Base-by-base conservation (phyloP, 164 flowering plant species). In the Aristolochia fimbriata region DNA sequence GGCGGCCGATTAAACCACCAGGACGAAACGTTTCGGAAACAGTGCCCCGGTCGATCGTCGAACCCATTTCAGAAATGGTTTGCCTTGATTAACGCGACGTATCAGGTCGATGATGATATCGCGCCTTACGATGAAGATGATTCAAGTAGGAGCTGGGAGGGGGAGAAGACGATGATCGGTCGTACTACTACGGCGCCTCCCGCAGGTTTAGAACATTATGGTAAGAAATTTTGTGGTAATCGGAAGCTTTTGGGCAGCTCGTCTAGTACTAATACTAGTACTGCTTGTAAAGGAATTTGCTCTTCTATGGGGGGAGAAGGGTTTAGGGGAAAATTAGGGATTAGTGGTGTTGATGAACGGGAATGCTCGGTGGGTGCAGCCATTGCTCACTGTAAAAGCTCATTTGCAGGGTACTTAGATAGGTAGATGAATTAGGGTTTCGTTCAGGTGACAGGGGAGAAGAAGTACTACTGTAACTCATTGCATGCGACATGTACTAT, bases 341-440 rank as follows among this genome's bases (percentile, higher is more conserved):
- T 2, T 27, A 5, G 30, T 27, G 53, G 21, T 31, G 57, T 24
- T 13, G 10, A 16, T 6, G 59, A 50, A 0, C 46, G 67, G 46
- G 72, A 72, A 49, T 59, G 45, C 15, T 76, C 74, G 6, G 47
- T 76, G 23, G 72, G 68, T 23, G 74, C 70, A 15, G 79, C 79
- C 48, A 76, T 76, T 57, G 76, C 72, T 54, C 71, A 76, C 50
- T 76, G 79, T 51, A 76, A 76, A 57, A 68, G 53, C 41, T 73
- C 76, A 0, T 57, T 59, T 6, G 61, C 51, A 20, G 61, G 37
- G 5, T 22, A 8, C 1, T 15, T 54, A 7, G 57, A 25, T 12
- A 5, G 54, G 6, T 55, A 16, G 24, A 27, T 27, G 2, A 27
- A 2, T 2, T 27, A 27, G 30, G 30, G n/a, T n/a, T n/a, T n/a